Evolutionary conservation across 2,329 filamentous ascomycete genomes (phyloP).

Genomic region (Emergomyces africanus): DNA sequence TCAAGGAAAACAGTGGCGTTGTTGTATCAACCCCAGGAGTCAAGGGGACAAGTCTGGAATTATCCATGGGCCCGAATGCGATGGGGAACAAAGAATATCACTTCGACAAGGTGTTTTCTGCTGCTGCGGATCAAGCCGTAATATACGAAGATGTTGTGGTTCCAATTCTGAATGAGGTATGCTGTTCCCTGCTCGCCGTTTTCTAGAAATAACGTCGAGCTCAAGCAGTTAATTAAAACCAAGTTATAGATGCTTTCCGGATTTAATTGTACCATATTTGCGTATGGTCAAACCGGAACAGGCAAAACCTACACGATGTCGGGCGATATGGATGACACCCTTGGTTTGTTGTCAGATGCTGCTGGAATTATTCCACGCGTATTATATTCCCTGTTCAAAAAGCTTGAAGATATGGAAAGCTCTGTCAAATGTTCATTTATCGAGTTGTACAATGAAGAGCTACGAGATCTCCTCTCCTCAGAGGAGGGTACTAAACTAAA

Average conservation of each 20-base stretch:
- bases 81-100: slow-evolving; percentile 92
- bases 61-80: slow-evolving; percentile 86
- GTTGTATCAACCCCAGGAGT: slow-evolving; percentile 81
- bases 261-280: slow-evolving; percentile 98
- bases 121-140: slow-evolving; percentile 84
- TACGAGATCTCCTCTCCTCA: slow-evolving; percentile 71
- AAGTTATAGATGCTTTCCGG: slow-evolving; percentile 65
- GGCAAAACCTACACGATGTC: slow-evolving; percentile 99
- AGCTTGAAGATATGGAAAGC: slow-evolving; percentile 70
- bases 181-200: slow-evolving; percentile 12
- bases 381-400: slow-evolving; percentile 73
- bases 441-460: slow-evolving; percentile 94
- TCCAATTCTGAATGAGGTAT: slow-evolving; percentile 83
- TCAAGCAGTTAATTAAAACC: slow-evolving; percentile 7
- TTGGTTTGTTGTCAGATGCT: slow-evolving; percentile 75
- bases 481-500: slow-evolving; percentile 83
- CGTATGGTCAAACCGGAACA: slow-evolving; percentile 94
- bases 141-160: slow-evolving; percentile 91
- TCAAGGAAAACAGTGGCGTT: slow-evolving; percentile 87
- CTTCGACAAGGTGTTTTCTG: slow-evolving; percentile 95
- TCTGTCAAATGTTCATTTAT: slow-evolving; percentile 98
- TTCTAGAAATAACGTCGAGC: background rate
- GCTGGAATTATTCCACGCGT: slow-evolving; percentile 93
- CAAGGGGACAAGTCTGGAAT: slow-evolving; percentile 67
- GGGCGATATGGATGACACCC: slow-evolving; percentile 80